Percentiles rank a stretch among this genome's conserved stretches.
These are phyloP conservation scores for Trichosporon sp. DNA, from an alignment of 1,284 basidiomycete species.

Conservation along the genomic window DNA sequence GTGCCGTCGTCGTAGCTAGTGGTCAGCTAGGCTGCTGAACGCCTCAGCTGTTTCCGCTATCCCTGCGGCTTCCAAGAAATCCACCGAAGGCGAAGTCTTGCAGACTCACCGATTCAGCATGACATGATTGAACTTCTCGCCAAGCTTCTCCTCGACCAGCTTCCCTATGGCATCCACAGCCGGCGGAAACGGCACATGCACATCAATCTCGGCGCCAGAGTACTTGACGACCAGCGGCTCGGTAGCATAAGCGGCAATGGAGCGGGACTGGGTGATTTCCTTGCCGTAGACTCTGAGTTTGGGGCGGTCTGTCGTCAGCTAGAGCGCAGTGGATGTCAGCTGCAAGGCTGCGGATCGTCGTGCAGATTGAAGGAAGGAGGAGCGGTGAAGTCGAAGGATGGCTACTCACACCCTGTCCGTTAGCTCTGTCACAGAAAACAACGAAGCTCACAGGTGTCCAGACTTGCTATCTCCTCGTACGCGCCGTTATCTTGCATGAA, in stretches of 20 bases:
- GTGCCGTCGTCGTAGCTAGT: conserved; percentile 4
- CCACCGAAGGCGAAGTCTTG: conserved; percentile 46
- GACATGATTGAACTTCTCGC: conserved; percentile 53
- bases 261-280: conserved; percentile 50
- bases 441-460: conserved; percentile 46
- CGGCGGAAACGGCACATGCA: conserved; percentile 50
- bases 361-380: too few species aligned
- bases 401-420: conserved; percentile 29
- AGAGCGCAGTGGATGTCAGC: too few species aligned
- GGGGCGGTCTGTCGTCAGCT: conserved; percentile 46
- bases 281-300: conserved; percentile 55
- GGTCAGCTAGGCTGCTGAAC: conserved; percentile 2
- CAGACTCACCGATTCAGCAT: conserved; percentile 55
- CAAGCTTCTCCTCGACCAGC: conserved; percentile 46
- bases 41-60: neutral
- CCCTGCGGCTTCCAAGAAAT: neutral
- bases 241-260: conserved; percentile 52
- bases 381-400: neutral
- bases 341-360: too few species aligned
- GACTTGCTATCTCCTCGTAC: conserved; percentile 44
- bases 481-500: conserved; percentile 33
- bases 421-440: neutral
- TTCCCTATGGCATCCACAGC: conserved; percentile 46
- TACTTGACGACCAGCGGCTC: conserved; percentile 48
- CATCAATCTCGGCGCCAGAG: conserved; percentile 47